Evolutionary conservation across 352 stramenopile genomes (phyloP), one percentile per base, ranked within the genome.

Genomic region (Globisporangium okanoganense): DNA sequence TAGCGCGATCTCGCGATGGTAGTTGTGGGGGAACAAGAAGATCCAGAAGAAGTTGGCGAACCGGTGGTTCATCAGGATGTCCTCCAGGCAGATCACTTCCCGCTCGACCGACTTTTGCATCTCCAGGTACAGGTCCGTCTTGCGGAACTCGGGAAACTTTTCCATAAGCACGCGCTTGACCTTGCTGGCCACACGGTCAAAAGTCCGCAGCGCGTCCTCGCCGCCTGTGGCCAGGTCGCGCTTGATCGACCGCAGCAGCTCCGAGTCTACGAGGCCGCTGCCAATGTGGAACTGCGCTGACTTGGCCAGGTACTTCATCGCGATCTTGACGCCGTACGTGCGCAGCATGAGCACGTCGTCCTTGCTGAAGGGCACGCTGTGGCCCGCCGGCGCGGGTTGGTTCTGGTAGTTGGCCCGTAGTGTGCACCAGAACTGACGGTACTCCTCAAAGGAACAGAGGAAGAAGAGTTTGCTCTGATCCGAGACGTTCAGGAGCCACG

Each of bases 31-130:
- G 56, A 95, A 95, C 18, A 91, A 62, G 61, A 95, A 95, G n/a
- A 92, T 83, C 84, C 82, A 92, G 48, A 95, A 95, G 63, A 92
- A 95, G 53, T 93, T 92, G 40, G 82, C 85, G 54, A 95, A 90
- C 5, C 85, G 80, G 49, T 92, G 86, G 58, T 95, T 95, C 80
- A 95, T 91, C 63, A 95, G 57, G 9, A 95, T 92, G 33, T 92
- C 85, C 52, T 95, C 86, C 1, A 95, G 70, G 14, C 73, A 82
- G 18, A 95, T 87, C 36, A 95, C 80, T 71, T 93, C 82, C 20
- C 86, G 80, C 58, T 88, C 75, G 20, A 93, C 83, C 13, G 78
- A 86, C 59, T 82, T 85, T 49, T 80, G 73, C 86, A 95, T 92
- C 58, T 95, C 86, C 24, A 63, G 63, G 56, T 90, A 95, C 22